Conservation (phyloP, 1,284 basidiomycete species). For the Coriolopsis trogii region DNA sequence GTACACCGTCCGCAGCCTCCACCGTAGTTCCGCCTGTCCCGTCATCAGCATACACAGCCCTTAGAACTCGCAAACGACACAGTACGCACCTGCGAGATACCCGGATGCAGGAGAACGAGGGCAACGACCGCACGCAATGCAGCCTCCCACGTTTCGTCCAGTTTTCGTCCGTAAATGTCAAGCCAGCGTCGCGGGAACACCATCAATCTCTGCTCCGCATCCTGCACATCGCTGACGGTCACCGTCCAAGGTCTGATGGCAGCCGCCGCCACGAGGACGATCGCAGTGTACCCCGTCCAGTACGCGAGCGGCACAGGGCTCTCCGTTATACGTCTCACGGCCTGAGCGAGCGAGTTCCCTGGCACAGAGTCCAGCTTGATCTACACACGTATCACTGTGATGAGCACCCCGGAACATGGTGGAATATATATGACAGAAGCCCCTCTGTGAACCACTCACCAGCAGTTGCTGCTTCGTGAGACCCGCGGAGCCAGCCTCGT, state of each 20-base stretch:
- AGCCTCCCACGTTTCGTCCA: conserved; percentile 69
- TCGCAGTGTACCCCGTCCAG: conserved; percentile 66
- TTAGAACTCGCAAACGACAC: background rate
- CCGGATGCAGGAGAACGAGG: conserved; percentile 69
- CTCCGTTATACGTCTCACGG: conserved; percentile 42
- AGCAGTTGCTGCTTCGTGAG: conserved; percentile 48
- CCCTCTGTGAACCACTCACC: conserved; percentile 37
- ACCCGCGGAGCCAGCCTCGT: conserved; percentile 47
- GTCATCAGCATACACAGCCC: background rate
- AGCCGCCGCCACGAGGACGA: conserved; percentile 51
- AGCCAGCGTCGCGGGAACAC: conserved; percentile 77
- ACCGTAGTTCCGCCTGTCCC: conserved; percentile 63
- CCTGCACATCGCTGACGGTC: conserved; percentile 41
- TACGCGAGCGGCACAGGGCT: conserved; percentile 57
- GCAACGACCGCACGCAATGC: conserved; percentile 70
- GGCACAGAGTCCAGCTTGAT: conserved; percentile 3
- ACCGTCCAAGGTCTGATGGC: conserved; percentile 64
- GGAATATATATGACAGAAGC: background rate
- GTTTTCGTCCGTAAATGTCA: conserved; percentile 64
- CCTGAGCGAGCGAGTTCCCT: background rate
- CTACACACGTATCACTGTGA: conserved; percentile 3
- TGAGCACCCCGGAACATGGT: too few relatives aligned
- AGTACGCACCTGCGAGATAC: conserved; percentile 68
- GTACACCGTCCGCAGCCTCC: conserved; percentile 66
- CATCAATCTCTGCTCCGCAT: conserved; percentile 32